These are phyloP conservation scores for Irpex rosettiformis DNA, from an alignment of 1,284 basidiomycete species.

Conservation along the genomic window DNA sequence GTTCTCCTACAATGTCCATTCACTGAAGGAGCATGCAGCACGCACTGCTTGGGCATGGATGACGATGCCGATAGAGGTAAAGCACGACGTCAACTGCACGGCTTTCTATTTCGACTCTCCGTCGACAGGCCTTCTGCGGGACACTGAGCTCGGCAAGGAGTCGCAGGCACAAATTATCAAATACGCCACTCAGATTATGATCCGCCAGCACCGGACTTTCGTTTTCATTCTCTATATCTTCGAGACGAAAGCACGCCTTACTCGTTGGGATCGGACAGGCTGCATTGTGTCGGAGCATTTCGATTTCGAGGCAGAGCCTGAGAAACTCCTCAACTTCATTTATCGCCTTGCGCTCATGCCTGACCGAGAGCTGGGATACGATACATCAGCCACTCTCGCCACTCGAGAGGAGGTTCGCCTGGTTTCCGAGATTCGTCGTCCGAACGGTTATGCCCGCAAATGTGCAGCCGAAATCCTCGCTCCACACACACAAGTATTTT, in stretches of 20 bases:
- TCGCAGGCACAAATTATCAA: conserved; percentile 12
- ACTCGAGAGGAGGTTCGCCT: neutral
- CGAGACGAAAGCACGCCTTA: conserved; percentile 5
- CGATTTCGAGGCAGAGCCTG: conserved; percentile 4
- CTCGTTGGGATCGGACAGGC: conserved; percentile 21
- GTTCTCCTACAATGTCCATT: neutral
- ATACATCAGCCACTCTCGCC: conserved; percentile 7
- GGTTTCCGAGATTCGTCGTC: neutral
- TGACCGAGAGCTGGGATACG: conserved; percentile 18
- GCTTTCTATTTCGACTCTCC: conserved; percentile 6
- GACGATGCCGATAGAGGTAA: conserved; percentile 1
- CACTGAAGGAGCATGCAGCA: neutral
- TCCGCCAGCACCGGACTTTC: conserved; percentile 18
- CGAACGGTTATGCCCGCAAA: neutral
- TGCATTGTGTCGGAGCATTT: conserved; percentile 16
- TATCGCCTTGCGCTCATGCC: conserved; percentile 17
- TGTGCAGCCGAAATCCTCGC: neutral
- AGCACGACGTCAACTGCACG: neutral
- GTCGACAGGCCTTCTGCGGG: neutral
- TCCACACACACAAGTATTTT: neutral
- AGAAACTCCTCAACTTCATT: conserved; percentile 19
- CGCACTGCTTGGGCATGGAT: conserved; percentile 6
- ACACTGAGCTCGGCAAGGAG: neutral
- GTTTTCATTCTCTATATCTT: conserved; percentile 17
- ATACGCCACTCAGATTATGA: conserved; percentile 11